Base-by-base conservation (phyloP, 768 basidiomycete species). In the Rhodotorula babjevae region DNA sequence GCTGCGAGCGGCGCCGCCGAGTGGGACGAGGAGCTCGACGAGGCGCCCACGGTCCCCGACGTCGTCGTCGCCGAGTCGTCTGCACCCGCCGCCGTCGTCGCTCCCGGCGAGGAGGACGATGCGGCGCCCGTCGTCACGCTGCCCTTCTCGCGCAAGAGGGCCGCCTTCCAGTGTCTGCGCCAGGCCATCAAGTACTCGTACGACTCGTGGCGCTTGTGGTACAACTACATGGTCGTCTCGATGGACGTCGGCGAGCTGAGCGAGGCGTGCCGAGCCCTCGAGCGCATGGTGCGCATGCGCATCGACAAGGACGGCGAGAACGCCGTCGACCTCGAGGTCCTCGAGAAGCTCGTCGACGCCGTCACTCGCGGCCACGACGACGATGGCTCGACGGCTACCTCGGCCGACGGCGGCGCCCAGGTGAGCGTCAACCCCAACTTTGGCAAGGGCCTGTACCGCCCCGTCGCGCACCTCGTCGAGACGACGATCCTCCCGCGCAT, bases 131-230 rank as follows among this genome's bases (percentile, higher is more conserved):
- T n/a, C 19, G 72, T 74, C n/a, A 65, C 72, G 42, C 73, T 80
- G 2, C 80, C 83, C 18, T 82, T 81, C 79, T 81, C 81, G 42
- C 82, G 94, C 83, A 94, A 92, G 80, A 83, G 88, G 59, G 86
- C 93, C 56, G 96, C 96, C 2, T 96, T 92, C 84, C 89, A 89
- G 27, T 95, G 96, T 5, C 88, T 99, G 40, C 89, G 90, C 75
- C 90, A 92, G 71, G 94, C 96, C 3, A 85, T 98, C 71, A 88
- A 88, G 76, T 87, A 86, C 80, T 86, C 87, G 61, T 90, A 92
- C 80, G 88, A 91, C 40, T 94, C 93, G 79, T 98, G 95, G 94
- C 87, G 92, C 29, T 94, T 99, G 90, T 99, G 96, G 96, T 85
- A 85, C 72, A 99, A 99, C 83, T 98, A 93, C 84, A 93, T 92